phyloP scores from a whole-genome alignment of 306 rosid species.

The Astragalus glycyphyllos region DNA sequence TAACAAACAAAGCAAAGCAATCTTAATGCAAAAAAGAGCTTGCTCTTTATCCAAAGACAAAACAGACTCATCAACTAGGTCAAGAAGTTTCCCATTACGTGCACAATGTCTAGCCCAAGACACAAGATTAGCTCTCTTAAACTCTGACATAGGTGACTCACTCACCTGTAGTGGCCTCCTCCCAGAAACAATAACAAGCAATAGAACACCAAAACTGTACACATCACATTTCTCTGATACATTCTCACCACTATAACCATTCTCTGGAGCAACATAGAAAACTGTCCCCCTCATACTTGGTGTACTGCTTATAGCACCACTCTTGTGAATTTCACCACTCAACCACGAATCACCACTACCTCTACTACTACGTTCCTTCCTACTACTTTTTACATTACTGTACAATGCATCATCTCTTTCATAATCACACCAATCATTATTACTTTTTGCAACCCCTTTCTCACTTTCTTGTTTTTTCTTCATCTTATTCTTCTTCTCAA shows the following conservation, averaged over 20 bases:
- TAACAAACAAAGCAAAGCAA: conserved; percentile 76
- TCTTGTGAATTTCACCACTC: conserved; percentile 69
- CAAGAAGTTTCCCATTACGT: conserved; percentile 74
- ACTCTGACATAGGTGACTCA: conserved; percentile 70
- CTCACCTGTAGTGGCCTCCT: conserved; percentile 82
- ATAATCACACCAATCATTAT: conserved; percentile 51
- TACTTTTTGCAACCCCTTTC: conserved; percentile 34
- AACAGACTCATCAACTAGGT: conserved; percentile 65
- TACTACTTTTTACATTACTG: conserved; percentile 51
- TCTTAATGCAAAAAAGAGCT: conserved; percentile 71
- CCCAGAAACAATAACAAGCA: conserved; percentile 81
- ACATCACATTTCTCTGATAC: conserved; percentile 83
- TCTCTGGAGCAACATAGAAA: conserved; percentile 89
- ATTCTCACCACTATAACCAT: conserved; percentile 61
- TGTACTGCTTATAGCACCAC: conserved; percentile 77
- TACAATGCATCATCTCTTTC: conserved; percentile 44
- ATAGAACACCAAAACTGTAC: conserved; percentile 78
- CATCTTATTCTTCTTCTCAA: conserved; percentile 60
- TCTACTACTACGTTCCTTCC: conserved; percentile 61
- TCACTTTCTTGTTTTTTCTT: conserved; percentile 46
- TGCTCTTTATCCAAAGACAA: conserved; percentile 59
- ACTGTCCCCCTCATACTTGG: conserved; percentile 90
- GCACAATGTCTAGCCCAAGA: conserved; percentile 84
- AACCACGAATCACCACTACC: conserved; percentile 83
- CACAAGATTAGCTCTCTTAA: conserved; percentile 73